Percentiles rank a stretch among this genome's conserved stretches.
These are phyloP conservation scores for Taphrina confusa DNA, from an alignment of 1,139 yeast genomes.

Conservation along the genomic window DNA sequence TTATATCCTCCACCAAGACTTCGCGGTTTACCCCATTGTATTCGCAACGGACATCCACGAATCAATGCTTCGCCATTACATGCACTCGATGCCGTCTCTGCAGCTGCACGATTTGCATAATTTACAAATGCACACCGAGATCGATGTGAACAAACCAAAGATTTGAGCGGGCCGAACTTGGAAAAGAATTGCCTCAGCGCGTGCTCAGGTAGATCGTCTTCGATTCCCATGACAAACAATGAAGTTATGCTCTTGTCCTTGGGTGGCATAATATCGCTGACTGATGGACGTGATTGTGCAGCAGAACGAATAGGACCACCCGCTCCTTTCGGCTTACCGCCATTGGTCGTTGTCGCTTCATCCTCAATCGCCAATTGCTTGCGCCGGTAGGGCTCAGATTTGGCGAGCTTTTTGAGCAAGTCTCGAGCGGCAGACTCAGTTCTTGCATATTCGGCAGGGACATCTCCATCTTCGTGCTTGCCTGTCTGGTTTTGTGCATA, in stretches of 20 bases:
- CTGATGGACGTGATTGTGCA: slow-evolving; percentile 28
- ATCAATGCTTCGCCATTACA: slow-evolving; percentile 48
- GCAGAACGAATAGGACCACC: slow-evolving; percentile 22
- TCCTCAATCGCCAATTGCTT: slow-evolving; percentile 37
- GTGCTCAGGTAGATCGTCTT: slow-evolving; percentile 66
- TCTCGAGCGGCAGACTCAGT: slow-evolving; percentile 49
- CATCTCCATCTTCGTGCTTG: slow-evolving; percentile 45
- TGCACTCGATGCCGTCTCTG: slow-evolving; percentile 57
- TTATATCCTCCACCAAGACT: slow-evolving; percentile 50
- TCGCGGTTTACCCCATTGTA: slow-evolving; percentile 66
- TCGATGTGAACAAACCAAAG: slow-evolving; percentile 58
- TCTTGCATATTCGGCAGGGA: slow-evolving; percentile 44
- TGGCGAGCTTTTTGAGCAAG: slow-evolving; percentile 50
- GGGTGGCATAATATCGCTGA: slow-evolving; percentile 54
- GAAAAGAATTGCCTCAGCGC: slow-evolving; percentile 55
- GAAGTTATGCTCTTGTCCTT: slow-evolving; percentile 51
- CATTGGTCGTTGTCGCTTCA: background rate
- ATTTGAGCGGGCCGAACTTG: slow-evolving; percentile 53
- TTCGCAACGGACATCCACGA: slow-evolving; percentile 57
- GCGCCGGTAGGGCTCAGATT: slow-evolving; percentile 46
- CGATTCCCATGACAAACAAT: slow-evolving; percentile 72
- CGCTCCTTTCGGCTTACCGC: background rate
- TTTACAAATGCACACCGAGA: slow-evolving; percentile 68
- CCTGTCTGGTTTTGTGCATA: slow-evolving; percentile 48
- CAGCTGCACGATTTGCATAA: slow-evolving; percentile 55